A percentile compares a stretch with the other conserved stretches of the same genome.
These are phyloP conservation scores for Eimeria acervulina DNA, from an alignment of 169 alveolate genomes.

Conservation along the genomic window DNA sequence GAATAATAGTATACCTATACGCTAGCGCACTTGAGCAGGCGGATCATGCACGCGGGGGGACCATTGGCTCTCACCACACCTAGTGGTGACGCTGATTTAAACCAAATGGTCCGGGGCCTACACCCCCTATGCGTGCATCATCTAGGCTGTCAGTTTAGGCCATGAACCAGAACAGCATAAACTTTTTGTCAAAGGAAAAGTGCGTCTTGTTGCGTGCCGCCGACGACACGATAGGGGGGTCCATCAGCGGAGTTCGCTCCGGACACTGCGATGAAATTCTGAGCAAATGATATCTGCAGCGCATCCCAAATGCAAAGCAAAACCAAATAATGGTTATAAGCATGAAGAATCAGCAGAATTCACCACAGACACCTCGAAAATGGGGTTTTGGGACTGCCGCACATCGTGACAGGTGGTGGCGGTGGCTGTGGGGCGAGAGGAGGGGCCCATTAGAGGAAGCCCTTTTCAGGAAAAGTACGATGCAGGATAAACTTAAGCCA, in stretches of 20 bases:
- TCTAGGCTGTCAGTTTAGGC: neutral
- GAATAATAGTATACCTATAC: neutral
- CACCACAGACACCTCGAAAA: neutral
- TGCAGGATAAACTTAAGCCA: neutral
- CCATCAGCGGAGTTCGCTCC: neutral
- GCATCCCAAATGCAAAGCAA: neutral
- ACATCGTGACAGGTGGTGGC: neutral
- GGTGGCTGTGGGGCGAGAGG: slow-evolving; percentile 5
- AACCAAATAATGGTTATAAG: neutral
- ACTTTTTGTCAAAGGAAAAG: neutral
- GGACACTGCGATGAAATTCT: neutral
- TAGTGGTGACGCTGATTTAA: neutral
- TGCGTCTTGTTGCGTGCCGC: neutral
- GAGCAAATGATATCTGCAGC: neutral
- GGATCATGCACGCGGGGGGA: neutral
- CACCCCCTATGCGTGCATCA: neutral
- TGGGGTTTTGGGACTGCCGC: neutral
- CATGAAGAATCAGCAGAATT: neutral
- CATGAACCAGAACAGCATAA: neutral
- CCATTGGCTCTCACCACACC: slow-evolving; percentile 14
- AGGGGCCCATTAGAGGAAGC: neutral
- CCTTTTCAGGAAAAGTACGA: neutral
- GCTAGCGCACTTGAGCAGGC: neutral
- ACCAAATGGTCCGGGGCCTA: neutral
- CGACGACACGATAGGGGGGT: slow-evolving; percentile 22